Conservation (phyloP, 805 yeast species). For the Suhomyces emberorum region DNA sequence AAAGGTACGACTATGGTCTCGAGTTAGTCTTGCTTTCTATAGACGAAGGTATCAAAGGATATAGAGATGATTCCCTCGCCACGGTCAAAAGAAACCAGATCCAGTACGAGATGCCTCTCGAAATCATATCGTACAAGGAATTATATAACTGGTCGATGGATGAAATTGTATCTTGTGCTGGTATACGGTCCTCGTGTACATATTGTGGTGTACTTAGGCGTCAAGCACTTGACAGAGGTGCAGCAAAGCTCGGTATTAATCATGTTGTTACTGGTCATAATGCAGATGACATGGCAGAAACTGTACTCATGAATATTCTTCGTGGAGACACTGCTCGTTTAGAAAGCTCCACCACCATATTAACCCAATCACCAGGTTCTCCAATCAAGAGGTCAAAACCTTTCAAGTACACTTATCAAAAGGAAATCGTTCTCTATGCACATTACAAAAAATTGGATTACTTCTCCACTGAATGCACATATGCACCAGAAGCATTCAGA, state of each 20-base stretch:
- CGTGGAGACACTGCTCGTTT: constrained; percentile 96
- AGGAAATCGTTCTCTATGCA: constrained; percentile 95
- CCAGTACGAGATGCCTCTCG: constrained; percentile 78
- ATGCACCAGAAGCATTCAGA: constrained; percentile 97
- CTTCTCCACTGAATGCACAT: constrained; percentile 95
- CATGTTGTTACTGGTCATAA: constrained; percentile 98
- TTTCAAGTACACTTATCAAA: constrained; percentile 91
- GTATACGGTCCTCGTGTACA: constrained; percentile 90
- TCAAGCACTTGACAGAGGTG: constrained; percentile 96
- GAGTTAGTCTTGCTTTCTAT: constrained; percentile 77
- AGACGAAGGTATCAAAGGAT: constrained; percentile 97
- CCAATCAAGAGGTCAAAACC: constrained; percentile 95
- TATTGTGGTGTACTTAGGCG: constrained; percentile 97
- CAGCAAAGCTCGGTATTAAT: constrained; percentile 73
- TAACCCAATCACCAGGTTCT: constrained; percentile 79
- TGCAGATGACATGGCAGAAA: constrained; percentile 99
- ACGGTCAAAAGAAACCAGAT: constrained; percentile 90
- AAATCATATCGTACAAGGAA: constrained; percentile 81
- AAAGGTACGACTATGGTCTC: constrained; percentile 84
- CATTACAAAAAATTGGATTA: constrained; percentile 94
- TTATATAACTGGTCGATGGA: constrained; percentile 99
- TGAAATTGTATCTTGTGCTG: constrained; percentile 91
- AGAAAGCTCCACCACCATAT: constrained; percentile 81
- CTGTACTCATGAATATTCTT: constrained; percentile 88
- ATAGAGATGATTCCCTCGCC: constrained; percentile 94